Evolutionary conservation across 2,329 filamentous ascomycete genomes (phyloP), one percentile per base, ranked within the genome.

Genomic region (Pseudogymnoascus sp.): DNA sequence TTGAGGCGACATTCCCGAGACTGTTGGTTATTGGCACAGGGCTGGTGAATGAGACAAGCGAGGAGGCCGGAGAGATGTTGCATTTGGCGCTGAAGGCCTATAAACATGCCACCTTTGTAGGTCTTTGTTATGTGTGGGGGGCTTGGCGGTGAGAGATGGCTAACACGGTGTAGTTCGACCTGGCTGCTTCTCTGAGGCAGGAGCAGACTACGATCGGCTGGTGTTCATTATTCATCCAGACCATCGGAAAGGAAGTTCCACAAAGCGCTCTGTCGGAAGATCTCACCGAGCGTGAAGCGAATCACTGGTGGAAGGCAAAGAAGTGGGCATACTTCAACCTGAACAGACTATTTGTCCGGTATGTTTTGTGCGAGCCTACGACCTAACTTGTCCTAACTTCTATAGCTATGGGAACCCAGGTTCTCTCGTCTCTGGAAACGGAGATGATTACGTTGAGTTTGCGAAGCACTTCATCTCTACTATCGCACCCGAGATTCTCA

Each of bases 271-370:
- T 97, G 83, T 75, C 81, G 63, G 91, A 95, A 64, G 90, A 87
- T 64, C 78, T 88, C 60, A 86, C 91, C 63, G 93, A 97, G 72
- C 86, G 94, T 63, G 94, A 97, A 76, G 84, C 88, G 70, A 92
- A 96, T 73, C 92, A 97, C 75, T 99, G 94, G 93, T 99, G 93
- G 93, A 99, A 97, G 80, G 90, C 92, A 66, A 97, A 97, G 86
- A 99, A 99, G 77, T 97, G 94, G 94, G 90, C 93, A 12, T 99
- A 97, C 76, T 96, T 94, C 72, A 97, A 97, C 76, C 78, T 99
- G 69, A 99, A 99, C 78, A 85, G 94, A 66, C 84, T 99, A 16
- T 99, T 94, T 72, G 92, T 97, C 69, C 85, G 91, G 90, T 93
- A 78, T 65, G 82, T 74, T 38, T 28, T 45, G 36, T 61, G 38